These are phyloP conservation scores for Trichoderma atroviride DNA, from an alignment of 2,329 filamentous ascomycete species.

Conservation along the genomic window DNA sequence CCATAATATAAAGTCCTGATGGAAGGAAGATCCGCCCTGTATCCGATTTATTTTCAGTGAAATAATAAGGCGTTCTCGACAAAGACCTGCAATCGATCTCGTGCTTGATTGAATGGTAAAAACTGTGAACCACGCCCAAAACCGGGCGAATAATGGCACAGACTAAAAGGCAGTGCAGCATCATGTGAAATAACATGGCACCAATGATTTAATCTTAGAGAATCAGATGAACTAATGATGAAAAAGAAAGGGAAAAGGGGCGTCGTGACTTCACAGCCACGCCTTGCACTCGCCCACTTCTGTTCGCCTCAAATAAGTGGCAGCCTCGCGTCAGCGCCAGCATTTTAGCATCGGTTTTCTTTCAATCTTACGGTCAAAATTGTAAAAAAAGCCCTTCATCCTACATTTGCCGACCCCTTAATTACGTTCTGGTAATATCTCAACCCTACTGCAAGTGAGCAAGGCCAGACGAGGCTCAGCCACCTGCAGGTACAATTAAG, in stretches of 20 bases:
- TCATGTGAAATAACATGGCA: background rate
- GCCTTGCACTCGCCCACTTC: background rate
- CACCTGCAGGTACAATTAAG: background rate
- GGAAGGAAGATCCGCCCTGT: background rate
- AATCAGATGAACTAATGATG: background rate
- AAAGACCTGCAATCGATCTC: too few relatives aligned
- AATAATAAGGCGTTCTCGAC: too few relatives aligned
- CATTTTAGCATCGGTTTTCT: background rate
- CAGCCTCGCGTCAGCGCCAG: background rate
- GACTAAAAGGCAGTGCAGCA: background rate
- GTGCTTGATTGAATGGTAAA: background rate
- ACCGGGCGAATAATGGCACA: background rate
- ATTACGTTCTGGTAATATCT: background rate
- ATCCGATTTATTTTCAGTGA: background rate
- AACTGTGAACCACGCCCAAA: background rate
- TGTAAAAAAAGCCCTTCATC: background rate
- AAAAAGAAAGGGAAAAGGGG: background rate
- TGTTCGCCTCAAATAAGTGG: background rate
- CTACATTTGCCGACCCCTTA: background rate
- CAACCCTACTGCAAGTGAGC: background rate
- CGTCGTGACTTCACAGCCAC: background rate
- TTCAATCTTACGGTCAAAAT: background rate
- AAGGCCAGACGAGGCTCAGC: background rate
- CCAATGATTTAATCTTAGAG: background rate
- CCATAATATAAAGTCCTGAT: background rate